phyloP scores from a whole-genome alignment of 1,284 basidiomycete species.

The Irpex sp. region DNA sequence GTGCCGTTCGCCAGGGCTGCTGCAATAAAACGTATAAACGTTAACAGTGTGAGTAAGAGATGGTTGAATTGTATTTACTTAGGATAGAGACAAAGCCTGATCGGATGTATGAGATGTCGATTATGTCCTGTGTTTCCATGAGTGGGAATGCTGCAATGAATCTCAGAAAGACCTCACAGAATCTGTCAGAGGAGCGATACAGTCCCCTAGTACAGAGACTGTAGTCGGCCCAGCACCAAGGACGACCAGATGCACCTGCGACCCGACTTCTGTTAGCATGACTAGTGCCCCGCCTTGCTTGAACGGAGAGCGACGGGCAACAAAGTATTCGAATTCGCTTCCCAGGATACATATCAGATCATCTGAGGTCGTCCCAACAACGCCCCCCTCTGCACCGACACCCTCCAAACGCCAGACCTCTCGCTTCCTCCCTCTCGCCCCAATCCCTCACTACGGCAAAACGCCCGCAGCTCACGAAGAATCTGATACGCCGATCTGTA shows the following conservation, averaged over 20 bases:
- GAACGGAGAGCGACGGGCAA: constrained; percentile 27
- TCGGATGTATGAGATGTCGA: constrained; percentile 41
- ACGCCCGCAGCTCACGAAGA: not conserved
- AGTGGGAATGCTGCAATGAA: not conserved
- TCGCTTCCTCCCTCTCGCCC: no score
- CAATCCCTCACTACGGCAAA: no score
- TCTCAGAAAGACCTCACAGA: constrained; percentile 11
- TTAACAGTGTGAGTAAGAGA: constrained; percentile 8
- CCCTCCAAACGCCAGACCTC: no score
- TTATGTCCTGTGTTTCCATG: constrained; percentile 19
- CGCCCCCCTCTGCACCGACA: no score
- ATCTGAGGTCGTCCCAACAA: constrained; percentile 14
- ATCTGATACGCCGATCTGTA: not conserved
- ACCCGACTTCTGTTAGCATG: constrained; percentile 15
- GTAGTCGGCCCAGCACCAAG: constrained; percentile 14
- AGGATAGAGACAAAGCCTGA: constrained; percentile 49
- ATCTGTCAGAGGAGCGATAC: constrained; percentile 16
- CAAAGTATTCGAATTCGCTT: constrained; percentile 27
- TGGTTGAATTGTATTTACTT: constrained; percentile 31
- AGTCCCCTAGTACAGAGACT: constrained; percentile 14
- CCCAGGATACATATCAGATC: no score
- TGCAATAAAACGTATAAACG: constrained; percentile 16
- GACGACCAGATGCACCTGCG: constrained; percentile 12
- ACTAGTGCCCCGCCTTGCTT: constrained; percentile 31
- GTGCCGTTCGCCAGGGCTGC: constrained; percentile 43